Percentiles rank a stretch among this genome's conserved stretches.
phyloP scores from a whole-genome alignment of 169 alveolate species.

The Theileria annulata region DNA sequence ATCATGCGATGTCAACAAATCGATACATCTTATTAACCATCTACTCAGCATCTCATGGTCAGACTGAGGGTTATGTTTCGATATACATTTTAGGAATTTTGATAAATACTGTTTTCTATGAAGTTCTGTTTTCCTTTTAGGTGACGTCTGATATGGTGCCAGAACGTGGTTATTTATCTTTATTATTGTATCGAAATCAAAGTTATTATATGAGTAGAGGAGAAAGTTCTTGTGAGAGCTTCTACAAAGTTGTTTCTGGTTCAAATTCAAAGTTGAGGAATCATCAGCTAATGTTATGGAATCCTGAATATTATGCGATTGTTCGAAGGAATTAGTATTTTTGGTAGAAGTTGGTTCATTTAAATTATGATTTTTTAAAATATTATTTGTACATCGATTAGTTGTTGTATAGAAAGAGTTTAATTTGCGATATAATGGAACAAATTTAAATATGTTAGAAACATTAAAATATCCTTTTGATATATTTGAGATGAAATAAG shows the following conservation, averaged over 20 bases:
- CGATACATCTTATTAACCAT: conserved; percentile 48
- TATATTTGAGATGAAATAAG: no score
- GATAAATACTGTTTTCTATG: conserved; percentile 40
- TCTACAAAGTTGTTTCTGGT: conserved; percentile 52
- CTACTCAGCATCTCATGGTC: conserved; percentile 44
- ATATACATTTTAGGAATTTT: conserved; percentile 35
- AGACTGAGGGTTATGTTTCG: conserved; percentile 33
- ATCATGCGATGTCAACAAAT: conserved; percentile 52
- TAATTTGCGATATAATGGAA: background rate
- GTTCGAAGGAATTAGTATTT: background rate
- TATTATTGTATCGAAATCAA: conserved; percentile 43
- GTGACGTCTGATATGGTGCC: conserved; percentile 61
- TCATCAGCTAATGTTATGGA: conserved; percentile 23
- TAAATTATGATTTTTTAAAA: background rate
- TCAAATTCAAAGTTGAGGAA: conserved; percentile 38
- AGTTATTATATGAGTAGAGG: conserved; percentile 41
- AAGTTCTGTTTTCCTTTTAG: conserved; percentile 30
- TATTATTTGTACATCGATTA: background rate
- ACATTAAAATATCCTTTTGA: no score
- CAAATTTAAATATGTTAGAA: no score
- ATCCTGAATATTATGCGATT: background rate
- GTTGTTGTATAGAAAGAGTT: background rate
- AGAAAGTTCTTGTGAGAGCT: conserved; percentile 56
- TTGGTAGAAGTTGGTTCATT: background rate
- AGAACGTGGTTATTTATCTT: conserved; percentile 55